Conservation (phyloP, 2,329 filamentous ascomycete genomes). For the Pestalotiopsis sp. region DNA sequence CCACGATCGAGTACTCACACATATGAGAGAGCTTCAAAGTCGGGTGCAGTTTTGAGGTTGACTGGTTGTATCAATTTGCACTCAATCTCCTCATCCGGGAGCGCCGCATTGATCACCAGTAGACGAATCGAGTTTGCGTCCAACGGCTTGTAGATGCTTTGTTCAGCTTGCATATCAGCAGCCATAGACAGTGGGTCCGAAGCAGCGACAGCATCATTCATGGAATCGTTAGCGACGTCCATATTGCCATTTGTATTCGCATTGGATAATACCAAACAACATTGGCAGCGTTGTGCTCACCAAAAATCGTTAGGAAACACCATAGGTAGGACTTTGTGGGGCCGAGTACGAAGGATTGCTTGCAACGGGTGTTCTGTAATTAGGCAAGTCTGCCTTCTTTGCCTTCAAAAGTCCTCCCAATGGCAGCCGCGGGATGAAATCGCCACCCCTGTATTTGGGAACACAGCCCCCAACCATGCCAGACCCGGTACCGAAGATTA, state of each 20-base stretch:
- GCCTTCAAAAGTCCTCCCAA: no score
- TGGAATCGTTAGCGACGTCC: background rate
- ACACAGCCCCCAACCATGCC: no score
- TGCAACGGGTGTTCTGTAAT: no score
- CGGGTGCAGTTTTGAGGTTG: slow-evolving; percentile 16
- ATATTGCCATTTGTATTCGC: background rate
- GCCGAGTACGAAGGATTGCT: no score
- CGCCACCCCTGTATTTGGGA: no score
- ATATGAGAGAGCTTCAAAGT: slow-evolving; percentile 23
- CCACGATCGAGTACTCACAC: background rate
- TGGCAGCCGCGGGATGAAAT: no score
- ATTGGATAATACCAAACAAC: no score
- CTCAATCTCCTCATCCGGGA: slow-evolving; percentile 22
- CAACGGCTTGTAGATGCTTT: slow-evolving; percentile 16
- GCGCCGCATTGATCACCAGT: slow-evolving; percentile 16
- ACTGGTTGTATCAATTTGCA: slow-evolving; percentile 17
- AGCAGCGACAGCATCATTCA: background rate
- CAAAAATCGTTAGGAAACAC: no score
- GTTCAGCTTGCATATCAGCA: background rate
- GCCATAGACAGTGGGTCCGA: background rate
- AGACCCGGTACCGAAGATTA: no score
- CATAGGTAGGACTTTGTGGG: no score
- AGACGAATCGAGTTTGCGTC: slow-evolving; percentile 20
- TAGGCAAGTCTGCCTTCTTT: no score
- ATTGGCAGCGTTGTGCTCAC: no score